Evolutionary conservation across 2,329 filamentous ascomycete species (phyloP), one percentile per base, ranked within the genome.

Genomic region (Fusarium anguioides): DNA sequence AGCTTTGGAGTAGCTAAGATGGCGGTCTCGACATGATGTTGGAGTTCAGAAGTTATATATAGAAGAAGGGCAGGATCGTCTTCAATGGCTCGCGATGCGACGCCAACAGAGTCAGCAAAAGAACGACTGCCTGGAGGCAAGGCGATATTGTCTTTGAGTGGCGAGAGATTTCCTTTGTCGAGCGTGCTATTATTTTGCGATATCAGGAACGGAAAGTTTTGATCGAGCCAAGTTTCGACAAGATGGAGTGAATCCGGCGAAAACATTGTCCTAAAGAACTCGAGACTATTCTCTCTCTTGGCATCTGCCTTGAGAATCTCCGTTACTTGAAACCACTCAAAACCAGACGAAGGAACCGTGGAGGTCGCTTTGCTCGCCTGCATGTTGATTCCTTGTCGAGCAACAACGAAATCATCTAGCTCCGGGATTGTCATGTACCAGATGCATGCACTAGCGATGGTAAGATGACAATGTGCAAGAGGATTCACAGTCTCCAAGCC

Each of bases 361-460:
- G 40, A n/a, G 17, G 21, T 41, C 24, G 4, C 3, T 27, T 20
- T 11, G 14, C 23, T 37, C 4, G 23, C 31, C n/a, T n/a, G n/a
- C 23, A 33, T 21, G 11, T 8, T 14, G 8, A 39, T 5, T 1
- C 47, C 15, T 23, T 39, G 27, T 7, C 46, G 21, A 6, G 24
- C 45, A 2, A 11, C 6, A 0, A 67, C 15, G 0, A 54, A 54
- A 2, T 23, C 50, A 26, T 68, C 51, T 1, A 70, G 11, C 14
- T 70, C 68, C 0, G 41, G 18, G 3, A 70, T 62, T 2, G 24
- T 3, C 1, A 70, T 4, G 20, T 69, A 70, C 6, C 56, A 37
- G 3, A 70, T 15, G 4, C 57, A 69, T 1, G 66, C 69, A 5
- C 18, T 5, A 2, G 42, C 41, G 5, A 67, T 67, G 0, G 47